Evolutionary conservation across 768 basidiomycete genomes (phyloP).

Genomic region (Sarcomyxa edulis): DNA sequence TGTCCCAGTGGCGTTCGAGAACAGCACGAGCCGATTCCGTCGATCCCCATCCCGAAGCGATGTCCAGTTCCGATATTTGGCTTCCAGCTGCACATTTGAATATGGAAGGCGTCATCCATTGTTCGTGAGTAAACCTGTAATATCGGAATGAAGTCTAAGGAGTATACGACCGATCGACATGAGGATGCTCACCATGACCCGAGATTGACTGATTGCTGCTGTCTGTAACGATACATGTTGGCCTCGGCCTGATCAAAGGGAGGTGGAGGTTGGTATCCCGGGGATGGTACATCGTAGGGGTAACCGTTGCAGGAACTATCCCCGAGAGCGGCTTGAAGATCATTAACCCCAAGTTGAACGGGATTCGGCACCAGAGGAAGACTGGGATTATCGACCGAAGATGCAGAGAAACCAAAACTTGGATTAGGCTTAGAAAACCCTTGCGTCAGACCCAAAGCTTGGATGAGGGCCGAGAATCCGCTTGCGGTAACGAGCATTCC

Average conservation of each 20-base stretch:
- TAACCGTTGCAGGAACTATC: slow-evolving; percentile 19
- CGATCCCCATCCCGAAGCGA: slow-evolving; percentile 59
- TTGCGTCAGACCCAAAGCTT: slow-evolving; percentile 23
- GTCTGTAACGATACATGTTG: slow-evolving; percentile 52
- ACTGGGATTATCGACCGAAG: slow-evolving; percentile 3
- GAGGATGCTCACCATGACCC: slow-evolving; percentile 47
- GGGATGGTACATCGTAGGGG: slow-evolving; percentile 22
- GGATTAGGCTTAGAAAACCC: slow-evolving; percentile 23
- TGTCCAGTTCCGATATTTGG: slow-evolving; percentile 54
- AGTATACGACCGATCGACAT: neutral
- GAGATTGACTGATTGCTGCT: slow-evolving; percentile 60
- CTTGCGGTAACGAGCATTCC: slow-evolving; percentile 19
- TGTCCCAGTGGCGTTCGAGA: slow-evolving; percentile 76
- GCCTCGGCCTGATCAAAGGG: slow-evolving; percentile 46
- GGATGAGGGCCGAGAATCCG: slow-evolving; percentile 23
- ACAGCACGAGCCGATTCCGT: slow-evolving; percentile 34
- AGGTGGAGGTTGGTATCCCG: slow-evolving; percentile 31
- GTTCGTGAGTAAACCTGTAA: slow-evolving; percentile 64
- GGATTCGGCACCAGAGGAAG: neutral
- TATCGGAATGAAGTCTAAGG: neutral
- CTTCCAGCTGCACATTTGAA: slow-evolving; percentile 53
- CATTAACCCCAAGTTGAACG: too few relatives aligned
- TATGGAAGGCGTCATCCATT: slow-evolving; percentile 69
- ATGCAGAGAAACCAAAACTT: slow-evolving; percentile 6
- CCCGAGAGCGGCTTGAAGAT: neutral